Evolutionary conservation across 164 flowering plant genomes (phyloP).

Genomic region (Annona cherimola): DNA sequence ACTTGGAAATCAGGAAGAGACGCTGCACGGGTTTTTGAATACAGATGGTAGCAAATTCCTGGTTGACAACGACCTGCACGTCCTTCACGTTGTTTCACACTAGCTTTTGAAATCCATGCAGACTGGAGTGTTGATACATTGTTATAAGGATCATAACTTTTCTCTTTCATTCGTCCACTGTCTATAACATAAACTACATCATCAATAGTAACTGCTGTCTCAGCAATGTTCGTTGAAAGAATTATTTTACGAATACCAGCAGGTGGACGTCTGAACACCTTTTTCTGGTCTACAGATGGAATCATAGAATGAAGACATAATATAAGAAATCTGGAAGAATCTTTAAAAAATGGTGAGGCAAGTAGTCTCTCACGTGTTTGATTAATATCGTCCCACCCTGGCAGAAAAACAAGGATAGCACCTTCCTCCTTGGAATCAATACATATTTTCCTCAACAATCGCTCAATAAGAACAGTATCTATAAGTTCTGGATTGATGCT

Average conservation of each 20-base stretch:
- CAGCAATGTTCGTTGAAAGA: constrained; percentile 95
- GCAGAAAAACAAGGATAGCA: constrained; percentile 88
- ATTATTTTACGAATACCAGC: constrained; percentile 85
- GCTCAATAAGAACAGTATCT: constrained; percentile 69
- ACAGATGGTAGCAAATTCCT: constrained; percentile 93
- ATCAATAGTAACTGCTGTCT: constrained; percentile 88
- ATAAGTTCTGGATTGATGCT: constrained; percentile 50
- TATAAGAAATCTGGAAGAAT: constrained; percentile 57
- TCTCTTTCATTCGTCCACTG: constrained; percentile 94
- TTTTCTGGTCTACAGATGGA: constrained; percentile 83
- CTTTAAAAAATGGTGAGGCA: constrained; percentile 50
- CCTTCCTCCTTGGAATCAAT: constrained; percentile 71
- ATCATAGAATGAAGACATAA: constrained; percentile 88
- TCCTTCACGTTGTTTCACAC: constrained; percentile 89
- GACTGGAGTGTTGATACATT: constrained; percentile 94
- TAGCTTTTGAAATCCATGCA: constrained; percentile 95
- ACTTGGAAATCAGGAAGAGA: constrained; percentile 77
- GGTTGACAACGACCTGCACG: constrained; percentile 98
- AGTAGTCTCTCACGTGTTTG: constrained; percentile 48
- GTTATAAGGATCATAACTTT: constrained; percentile 89
- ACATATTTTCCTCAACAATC: constrained; percentile 69
- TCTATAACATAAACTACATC: constrained; percentile 96
- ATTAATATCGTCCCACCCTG: constrained; percentile 97
- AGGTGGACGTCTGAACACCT: constrained; percentile 67
- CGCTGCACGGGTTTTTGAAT: constrained; percentile 64